Conservation (phyloP, 2,329 filamentous ascomycete species). For the Neofusicoccum umdonicola region DNA sequence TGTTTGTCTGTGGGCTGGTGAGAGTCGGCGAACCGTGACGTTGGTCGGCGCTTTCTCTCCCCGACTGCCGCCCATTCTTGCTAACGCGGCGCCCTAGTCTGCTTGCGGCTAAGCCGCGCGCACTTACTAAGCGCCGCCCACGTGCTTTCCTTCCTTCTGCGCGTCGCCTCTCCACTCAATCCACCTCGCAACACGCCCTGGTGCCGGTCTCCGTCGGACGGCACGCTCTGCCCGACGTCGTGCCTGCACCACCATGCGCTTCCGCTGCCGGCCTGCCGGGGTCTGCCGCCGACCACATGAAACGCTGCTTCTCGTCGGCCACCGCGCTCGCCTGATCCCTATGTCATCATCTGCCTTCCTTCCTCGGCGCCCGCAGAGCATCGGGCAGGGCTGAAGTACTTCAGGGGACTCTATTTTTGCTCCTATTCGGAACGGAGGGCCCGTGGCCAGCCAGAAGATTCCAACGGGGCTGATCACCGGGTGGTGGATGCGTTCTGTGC, state of each 20-base stretch:
- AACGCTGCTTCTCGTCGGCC: too few relatives aligned
- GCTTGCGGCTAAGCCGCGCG: background rate
- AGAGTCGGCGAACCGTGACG: background rate
- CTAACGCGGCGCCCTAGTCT: background rate
- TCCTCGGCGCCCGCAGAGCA: background rate
- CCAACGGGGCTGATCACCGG: background rate
- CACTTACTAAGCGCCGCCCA: background rate
- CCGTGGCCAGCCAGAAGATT: slow-evolving; percentile 5
- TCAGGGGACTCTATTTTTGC: slow-evolving; percentile 11
- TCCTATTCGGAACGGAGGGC: background rate
- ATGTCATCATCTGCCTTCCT: background rate
- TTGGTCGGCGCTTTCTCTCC: background rate
- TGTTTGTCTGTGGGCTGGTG: background rate
- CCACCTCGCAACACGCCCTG: background rate
- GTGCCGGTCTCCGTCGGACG: background rate
- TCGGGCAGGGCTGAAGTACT: background rate
- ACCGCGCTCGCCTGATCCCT: background rate
- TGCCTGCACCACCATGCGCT: background rate
- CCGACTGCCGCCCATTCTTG: background rate
- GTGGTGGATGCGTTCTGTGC: slow-evolving; percentile 6
- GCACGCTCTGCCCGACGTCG: background rate
- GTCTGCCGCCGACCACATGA: background rate
- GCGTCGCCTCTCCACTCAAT: background rate
- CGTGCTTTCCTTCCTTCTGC: background rate
- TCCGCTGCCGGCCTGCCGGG: background rate